Conservation (phyloP, 2,329 filamentous ascomycete genomes). For the Exophiala sp. region DNA sequence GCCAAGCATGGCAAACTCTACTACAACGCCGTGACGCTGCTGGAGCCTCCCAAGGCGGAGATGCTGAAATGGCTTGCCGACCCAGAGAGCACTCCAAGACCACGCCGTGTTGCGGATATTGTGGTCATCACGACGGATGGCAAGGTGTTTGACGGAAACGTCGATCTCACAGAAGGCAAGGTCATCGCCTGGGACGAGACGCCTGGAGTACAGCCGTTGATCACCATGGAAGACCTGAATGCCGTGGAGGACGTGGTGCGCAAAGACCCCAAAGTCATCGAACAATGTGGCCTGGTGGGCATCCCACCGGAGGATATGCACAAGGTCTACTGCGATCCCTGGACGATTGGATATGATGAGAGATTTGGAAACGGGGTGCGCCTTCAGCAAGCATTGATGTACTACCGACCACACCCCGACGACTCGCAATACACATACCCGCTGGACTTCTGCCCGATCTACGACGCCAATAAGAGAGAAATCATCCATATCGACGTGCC, state of each 20-base stretch:
- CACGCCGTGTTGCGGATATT: conserved; percentile 69
- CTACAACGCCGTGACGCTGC: conserved; percentile 81
- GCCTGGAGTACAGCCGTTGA: conserved; percentile 75
- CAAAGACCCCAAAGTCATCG: conserved; percentile 77
- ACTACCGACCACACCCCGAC: conserved; percentile 79
- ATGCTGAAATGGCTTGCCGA: conserved; percentile 74
- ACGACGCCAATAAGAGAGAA: conserved; percentile 69
- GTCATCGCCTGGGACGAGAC: conserved; percentile 69
- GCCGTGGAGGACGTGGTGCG: conserved; percentile 70
- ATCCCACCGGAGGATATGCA: conserved; percentile 80
- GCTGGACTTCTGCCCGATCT: conserved; percentile 90
- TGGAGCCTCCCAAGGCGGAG: conserved; percentile 77
- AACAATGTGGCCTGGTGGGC: conserved; percentile 78
- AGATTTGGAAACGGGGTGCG: conserved; percentile 72
- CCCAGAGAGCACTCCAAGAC: conserved; percentile 55
- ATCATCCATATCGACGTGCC: conserved; percentile 82
- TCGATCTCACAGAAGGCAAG: conserved; percentile 62
- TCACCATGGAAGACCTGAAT: conserved; percentile 85
- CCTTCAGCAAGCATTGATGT: conserved; percentile 90
- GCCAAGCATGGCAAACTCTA: conserved; percentile 64
- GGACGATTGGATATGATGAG: conserved; percentile 93
- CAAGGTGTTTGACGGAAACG: conserved; percentile 74
- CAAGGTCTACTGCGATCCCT: conserved; percentile 93
- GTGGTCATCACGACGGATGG: conserved; percentile 74
- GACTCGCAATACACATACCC: conserved; percentile 88